Evolutionary conservation across 2,329 filamentous ascomycete genomes (phyloP).

Genomic region (Ophiosphaerella korrae): DNA sequence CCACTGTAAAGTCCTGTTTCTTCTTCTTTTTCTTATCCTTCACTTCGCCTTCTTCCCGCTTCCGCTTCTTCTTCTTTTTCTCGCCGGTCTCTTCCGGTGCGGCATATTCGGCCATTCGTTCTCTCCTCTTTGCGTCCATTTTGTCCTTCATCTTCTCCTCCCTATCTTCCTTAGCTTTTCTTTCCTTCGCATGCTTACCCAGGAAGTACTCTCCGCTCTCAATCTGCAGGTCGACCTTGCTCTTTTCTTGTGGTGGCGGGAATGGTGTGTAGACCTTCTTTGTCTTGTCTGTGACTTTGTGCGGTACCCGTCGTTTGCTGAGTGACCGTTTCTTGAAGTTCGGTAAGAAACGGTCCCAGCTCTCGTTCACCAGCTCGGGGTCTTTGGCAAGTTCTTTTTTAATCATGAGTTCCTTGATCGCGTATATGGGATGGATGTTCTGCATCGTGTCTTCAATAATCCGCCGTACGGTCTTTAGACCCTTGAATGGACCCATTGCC

Average conservation of each 20-base stretch:
- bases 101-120: conserved; percentile 83
- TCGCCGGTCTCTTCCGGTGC: conserved; percentile 76
- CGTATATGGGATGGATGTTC: conserved; percentile 88
- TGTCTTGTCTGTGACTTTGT: conserved; percentile 87
- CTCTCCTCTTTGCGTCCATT: conserved; percentile 85
- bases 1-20: conserved; percentile 39
- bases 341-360: conserved; percentile 93
- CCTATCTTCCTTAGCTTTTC: conserved; percentile 77
- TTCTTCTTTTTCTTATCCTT: conserved; percentile 52
- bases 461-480: conserved; percentile 86
- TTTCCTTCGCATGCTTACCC: conserved; percentile 88
- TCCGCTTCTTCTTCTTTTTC: conserved; percentile 56
- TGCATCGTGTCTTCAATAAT: conserved; percentile 92
- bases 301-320: conserved; percentile 79
- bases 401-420: conserved; percentile 96
- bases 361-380: conserved; percentile 82
- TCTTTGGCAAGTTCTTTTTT: conserved; percentile 91
- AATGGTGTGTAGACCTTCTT: conserved; percentile 98
- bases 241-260: conserved; percentile 96
- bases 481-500: conserved; percentile 90
- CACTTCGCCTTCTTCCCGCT: conserved; percentile 56
- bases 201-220: conserved; percentile 98
- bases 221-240: conserved; percentile 97
- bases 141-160: conserved; percentile 84
- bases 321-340: conserved; percentile 96